These are phyloP conservation scores for Periconia macrospinosa DNA, from an alignment of 2,329 filamentous ascomycete species.

Conservation along the genomic window DNA sequence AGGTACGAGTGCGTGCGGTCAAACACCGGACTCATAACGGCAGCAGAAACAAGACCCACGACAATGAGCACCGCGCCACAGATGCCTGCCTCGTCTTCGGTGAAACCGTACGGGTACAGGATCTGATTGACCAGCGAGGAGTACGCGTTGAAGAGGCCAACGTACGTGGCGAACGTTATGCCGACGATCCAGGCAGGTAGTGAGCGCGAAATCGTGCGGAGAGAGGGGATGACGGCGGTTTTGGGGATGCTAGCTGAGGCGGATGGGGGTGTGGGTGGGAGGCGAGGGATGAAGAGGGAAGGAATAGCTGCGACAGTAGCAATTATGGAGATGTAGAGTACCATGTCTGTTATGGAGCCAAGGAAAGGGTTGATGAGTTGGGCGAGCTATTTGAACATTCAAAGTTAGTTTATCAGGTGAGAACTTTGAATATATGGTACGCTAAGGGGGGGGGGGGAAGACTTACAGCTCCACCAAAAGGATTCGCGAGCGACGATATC, in stretches of 20 bases:
- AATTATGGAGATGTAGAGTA: conserved; percentile 83
- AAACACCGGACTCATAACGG: conserved; percentile 76
- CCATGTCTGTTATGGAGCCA: conserved; percentile 77
- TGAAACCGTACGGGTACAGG: conserved; percentile 81
- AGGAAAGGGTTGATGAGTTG: conserved; percentile 81
- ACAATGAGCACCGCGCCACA: conserved; percentile 87
- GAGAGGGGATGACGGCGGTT: conserved; percentile 56
- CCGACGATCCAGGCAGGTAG: conserved; percentile 79
- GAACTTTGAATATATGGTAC: no score
- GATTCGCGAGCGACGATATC: conserved; percentile 81
- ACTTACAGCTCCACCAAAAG: conserved; percentile 77
- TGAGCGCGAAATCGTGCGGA: conserved; percentile 54
- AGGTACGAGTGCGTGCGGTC: conserved; percentile 84
- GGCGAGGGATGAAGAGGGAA: conserved; percentile 76
- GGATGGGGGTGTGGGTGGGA: conserved; percentile 76
- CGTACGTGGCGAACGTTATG: conserved; percentile 79
- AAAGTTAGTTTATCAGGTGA: conserved; percentile 9
- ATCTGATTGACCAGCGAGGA: conserved; percentile 90
- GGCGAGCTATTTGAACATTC: conserved; percentile 52
- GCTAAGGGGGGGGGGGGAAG: no score
- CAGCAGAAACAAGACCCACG: conserved; percentile 77
- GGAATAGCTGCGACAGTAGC: conserved; percentile 72
- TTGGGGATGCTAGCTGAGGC: conserved; percentile 62
- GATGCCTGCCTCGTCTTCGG: conserved; percentile 82
- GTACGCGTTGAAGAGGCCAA: conserved; percentile 91